Evolutionary conservation across 345 rosid species (phyloP).

Genomic region (Acer saccharum): DNA sequence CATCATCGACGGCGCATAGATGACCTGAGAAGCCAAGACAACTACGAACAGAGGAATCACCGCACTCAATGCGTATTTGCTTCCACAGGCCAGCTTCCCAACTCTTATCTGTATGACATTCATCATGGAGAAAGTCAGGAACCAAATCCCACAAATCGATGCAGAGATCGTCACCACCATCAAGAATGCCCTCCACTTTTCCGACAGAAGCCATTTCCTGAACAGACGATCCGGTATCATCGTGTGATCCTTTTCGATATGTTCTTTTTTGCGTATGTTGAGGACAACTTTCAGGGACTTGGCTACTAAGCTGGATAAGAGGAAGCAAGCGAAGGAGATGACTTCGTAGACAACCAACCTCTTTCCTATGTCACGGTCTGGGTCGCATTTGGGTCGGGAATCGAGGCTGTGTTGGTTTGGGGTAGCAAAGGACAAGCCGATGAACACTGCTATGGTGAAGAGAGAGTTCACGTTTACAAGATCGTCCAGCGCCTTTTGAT

Average conservation of each 20-base stretch:
- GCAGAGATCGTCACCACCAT: slow-evolving; percentile 7
- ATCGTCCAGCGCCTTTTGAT: slow-evolving; percentile 32
- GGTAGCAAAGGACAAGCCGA: slow-evolving; percentile 31
- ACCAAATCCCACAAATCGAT: slow-evolving; percentile 6
- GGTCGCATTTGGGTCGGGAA: slow-evolving; percentile 20
- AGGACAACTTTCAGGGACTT: slow-evolving; percentile 28
- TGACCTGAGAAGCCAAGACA: slow-evolving; percentile 18
- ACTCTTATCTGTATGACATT: slow-evolving; percentile 37
- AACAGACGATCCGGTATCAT: not conserved
- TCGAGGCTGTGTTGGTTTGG: slow-evolving; percentile 23
- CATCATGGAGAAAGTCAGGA: slow-evolving; percentile 29
- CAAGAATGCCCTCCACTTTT: slow-evolving; percentile 9
- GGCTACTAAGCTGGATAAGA: slow-evolving; percentile 42
- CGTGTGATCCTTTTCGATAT: not conserved
- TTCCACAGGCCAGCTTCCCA: slow-evolving; percentile 30
- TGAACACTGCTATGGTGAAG: slow-evolving; percentile 46
- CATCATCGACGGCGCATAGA: slow-evolving; percentile 27
- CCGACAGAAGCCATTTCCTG: slow-evolving; percentile 20
- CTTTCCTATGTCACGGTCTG: not conserved
- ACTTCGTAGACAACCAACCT: slow-evolving; percentile 38
- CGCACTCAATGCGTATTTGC: slow-evolving; percentile 17
- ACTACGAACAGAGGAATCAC: slow-evolving; percentile 23
- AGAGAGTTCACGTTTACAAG: slow-evolving; percentile 41
- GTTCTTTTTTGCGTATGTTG: not conserved
- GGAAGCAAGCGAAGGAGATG: slow-evolving; percentile 36